Conservation (phyloP, 2,329 filamentous ascomycete genomes). For the Cryphonectria nitschkei region DNA sequence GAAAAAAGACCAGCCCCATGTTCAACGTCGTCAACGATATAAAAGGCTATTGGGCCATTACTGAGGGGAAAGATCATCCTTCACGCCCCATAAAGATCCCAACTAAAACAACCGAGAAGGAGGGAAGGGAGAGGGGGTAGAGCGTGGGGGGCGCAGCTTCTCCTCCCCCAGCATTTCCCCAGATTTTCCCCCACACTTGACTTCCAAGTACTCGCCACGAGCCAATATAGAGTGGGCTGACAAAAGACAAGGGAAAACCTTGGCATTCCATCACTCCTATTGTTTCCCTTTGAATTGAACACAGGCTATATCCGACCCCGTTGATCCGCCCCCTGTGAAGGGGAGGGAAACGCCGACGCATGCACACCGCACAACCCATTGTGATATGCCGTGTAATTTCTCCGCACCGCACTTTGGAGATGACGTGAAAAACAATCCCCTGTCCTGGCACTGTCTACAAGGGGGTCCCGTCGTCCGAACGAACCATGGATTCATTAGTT, state of each 20-base stretch:
- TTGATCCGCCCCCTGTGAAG: not conserved
- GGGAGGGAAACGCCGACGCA: not conserved
- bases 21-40: not conserved
- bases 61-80: slow-evolving; percentile 1
- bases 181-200: not conserved
- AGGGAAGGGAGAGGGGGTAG: too few relatives aligned
- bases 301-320: not conserved
- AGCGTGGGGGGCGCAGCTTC: not conserved
- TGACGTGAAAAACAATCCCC: not conserved
- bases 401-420: not conserved
- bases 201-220: not conserved
- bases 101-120: not conserved
- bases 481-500: not conserved
- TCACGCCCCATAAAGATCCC: not conserved
- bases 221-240: not conserved
- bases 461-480: not conserved
- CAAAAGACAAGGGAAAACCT: not conserved
- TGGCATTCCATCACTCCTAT: not conserved
- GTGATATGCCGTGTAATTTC: not conserved
- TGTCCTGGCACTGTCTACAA: not conserved
- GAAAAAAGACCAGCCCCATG: not conserved
- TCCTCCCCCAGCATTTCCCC: not conserved
- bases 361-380: not conserved
- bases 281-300: not conserved
- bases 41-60: not conserved